These are phyloP conservation scores for Coemansia sp. DNA, from an alignment of 371 early-diverging fungal species.

Conservation along the genomic window DNA sequence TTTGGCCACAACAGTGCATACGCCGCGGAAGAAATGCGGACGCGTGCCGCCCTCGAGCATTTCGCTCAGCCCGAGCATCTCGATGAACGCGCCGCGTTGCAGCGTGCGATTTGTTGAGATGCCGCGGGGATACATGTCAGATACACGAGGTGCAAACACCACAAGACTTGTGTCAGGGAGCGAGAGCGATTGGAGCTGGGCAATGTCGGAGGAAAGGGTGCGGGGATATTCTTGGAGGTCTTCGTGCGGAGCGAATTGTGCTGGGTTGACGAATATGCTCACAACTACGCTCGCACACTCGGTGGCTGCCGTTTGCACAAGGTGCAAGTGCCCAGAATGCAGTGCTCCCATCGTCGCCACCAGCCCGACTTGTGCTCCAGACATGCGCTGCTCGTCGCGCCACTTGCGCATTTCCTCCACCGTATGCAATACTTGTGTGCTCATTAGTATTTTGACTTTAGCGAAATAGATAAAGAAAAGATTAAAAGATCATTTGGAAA, in stretches of 20 bases:
- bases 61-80: constrained; percentile 83
- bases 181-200: constrained; percentile 51
- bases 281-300: constrained; percentile 72
- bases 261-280: constrained; percentile 94
- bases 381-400: constrained; percentile 57
- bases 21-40: constrained; percentile 97
- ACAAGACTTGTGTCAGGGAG: not conserved
- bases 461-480: too few species aligned
- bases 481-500: too few species aligned
- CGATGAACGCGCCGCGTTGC: constrained; percentile 89
- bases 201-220: constrained; percentile 73
- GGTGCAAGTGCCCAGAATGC: constrained; percentile 81
- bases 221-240: constrained; percentile 91
- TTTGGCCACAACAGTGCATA: constrained; percentile 92
- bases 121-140: constrained; percentile 92
- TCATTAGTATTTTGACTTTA: not conserved
- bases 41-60: constrained; percentile 89
- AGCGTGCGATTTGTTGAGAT: constrained; percentile 71
- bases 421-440: constrained; percentile 53
- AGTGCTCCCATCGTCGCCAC: constrained; percentile 92
- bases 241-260: constrained; percentile 95
- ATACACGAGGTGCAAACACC: constrained; percentile 78
- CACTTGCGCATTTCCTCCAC: constrained; percentile 65
- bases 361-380: constrained; percentile 64
- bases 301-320: constrained; percentile 65